Percentiles rank a stretch among this genome's conserved stretches.
Conservation (phyloP, 1,139 yeast genomes). For the Diutina pseudorugosa region DNA sequence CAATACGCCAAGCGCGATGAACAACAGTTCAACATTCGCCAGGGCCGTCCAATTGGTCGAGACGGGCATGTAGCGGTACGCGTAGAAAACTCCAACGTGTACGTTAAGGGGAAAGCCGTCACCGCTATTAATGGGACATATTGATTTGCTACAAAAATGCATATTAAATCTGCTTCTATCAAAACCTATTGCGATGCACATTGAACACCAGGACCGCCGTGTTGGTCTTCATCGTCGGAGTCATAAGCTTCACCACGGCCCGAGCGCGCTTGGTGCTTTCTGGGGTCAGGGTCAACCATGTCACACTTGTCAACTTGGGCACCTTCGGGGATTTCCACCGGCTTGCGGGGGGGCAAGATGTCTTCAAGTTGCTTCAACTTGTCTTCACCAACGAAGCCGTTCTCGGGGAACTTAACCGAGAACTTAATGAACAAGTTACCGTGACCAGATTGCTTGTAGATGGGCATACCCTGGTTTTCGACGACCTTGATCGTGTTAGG, state of each 20-base stretch:
- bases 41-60: not conserved
- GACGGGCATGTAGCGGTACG: constrained; percentile 1
- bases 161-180: not conserved
- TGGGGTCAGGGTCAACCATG: constrained; percentile 48
- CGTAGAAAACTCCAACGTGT: not conserved
- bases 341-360: constrained; percentile 55
- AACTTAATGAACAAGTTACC: constrained; percentile 68
- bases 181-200: constrained; percentile 62
- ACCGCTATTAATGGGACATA: not conserved
- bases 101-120: not conserved
- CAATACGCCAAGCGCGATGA: not conserved
- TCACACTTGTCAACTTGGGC: constrained; percentile 79
- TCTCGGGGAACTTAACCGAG: constrained; percentile 58
- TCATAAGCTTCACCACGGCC: constrained; percentile 48
- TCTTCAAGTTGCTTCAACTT: constrained; percentile 52
- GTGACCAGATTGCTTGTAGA: constrained; percentile 60
- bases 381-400: constrained; percentile 54
- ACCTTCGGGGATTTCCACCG: constrained; percentile 42
- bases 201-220: constrained; percentile 69
- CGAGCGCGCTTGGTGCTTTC: constrained; percentile 38
- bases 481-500: constrained; percentile 77
- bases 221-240: constrained; percentile 51
- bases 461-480: constrained; percentile 94
- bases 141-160: not conserved
- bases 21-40: not conserved